These are phyloP conservation scores for Ceratocystis destructans DNA, from an alignment of 2,329 filamentous ascomycete species.

Conservation along the genomic window DNA sequence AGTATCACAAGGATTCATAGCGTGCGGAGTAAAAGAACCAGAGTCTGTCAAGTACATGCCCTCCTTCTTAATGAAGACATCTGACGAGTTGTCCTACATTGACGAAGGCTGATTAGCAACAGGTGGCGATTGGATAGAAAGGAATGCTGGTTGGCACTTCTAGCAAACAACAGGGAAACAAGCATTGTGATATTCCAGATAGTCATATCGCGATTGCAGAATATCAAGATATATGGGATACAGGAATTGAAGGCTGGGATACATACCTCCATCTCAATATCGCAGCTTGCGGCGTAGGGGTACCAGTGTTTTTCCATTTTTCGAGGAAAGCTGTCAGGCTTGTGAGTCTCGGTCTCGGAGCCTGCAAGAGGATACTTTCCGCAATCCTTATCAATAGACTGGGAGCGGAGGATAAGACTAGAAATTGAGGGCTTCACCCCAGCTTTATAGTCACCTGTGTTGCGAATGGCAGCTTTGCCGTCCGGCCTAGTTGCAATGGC, in stretches of 20 bases:
- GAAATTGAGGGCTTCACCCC: background rate
- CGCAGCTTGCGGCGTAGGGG: background rate
- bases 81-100: background rate
- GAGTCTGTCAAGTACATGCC: background rate
- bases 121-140: background rate
- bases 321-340: background rate
- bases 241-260: background rate
- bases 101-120: background rate
- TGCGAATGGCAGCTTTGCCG: conserved; percentile 7
- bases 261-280: conserved; percentile 10
- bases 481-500: conserved; percentile 9
- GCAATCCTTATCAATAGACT: background rate
- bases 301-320: conserved; percentile 13
- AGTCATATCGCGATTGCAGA: background rate
- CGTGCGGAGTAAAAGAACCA: background rate
- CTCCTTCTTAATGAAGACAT: background rate
- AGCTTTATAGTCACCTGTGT: background rate
- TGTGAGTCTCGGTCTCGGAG: background rate
- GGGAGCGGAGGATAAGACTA: background rate
- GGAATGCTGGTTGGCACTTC: background rate
- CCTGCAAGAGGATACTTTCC: background rate
- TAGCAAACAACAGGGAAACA: background rate
- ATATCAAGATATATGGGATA: background rate
- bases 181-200: background rate
- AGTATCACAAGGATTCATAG: background rate